Evolutionary conservation across 2,329 filamentous ascomycete species (phyloP).

Genomic region (Alternaria triticina): DNA sequence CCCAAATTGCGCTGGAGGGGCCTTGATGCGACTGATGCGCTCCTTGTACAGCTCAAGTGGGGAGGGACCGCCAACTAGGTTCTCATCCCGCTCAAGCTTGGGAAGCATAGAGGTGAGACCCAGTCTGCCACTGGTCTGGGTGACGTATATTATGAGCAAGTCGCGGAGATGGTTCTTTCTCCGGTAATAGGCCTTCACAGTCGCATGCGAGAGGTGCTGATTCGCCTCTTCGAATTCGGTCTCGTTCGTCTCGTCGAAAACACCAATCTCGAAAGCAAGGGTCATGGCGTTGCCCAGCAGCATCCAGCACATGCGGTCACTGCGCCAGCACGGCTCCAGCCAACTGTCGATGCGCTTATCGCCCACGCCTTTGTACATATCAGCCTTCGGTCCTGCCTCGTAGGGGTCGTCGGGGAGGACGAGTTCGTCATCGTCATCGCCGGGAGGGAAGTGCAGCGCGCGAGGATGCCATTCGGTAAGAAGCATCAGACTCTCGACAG

Average conservation of each 20-base stretch:
- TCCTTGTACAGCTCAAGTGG: constrained; percentile 45
- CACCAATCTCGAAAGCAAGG: constrained; percentile 89
- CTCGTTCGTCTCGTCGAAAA: constrained; percentile 90
- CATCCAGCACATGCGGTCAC: constrained; percentile 98
- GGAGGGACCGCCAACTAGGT: constrained; percentile 30
- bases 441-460: constrained; percentile 87
- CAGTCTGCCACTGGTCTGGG: constrained; percentile 89
- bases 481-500: constrained; percentile 91
- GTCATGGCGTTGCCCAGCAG: constrained; percentile 88
- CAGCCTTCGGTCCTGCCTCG: constrained; percentile 46
- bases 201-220: constrained; percentile 51
- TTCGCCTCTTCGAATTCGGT: constrained; percentile 58
- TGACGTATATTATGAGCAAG: constrained; percentile 87
- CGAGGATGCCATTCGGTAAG: constrained; percentile 97
- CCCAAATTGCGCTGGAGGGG: constrained; percentile 44
- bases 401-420: constrained; percentile 73
- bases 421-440: constrained; percentile 69
- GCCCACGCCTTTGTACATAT: constrained; percentile 66
- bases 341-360: constrained; percentile 90
- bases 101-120: constrained; percentile 95
- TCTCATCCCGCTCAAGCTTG: constrained; percentile 42
- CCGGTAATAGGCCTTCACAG: constrained; percentile 78
- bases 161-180: constrained; percentile 83
- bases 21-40: constrained; percentile 44
- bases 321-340: constrained; percentile 92